phyloP scores from a whole-genome alignment of 352 stramenopile genomes.

The Phytophthora quininea region DNA sequence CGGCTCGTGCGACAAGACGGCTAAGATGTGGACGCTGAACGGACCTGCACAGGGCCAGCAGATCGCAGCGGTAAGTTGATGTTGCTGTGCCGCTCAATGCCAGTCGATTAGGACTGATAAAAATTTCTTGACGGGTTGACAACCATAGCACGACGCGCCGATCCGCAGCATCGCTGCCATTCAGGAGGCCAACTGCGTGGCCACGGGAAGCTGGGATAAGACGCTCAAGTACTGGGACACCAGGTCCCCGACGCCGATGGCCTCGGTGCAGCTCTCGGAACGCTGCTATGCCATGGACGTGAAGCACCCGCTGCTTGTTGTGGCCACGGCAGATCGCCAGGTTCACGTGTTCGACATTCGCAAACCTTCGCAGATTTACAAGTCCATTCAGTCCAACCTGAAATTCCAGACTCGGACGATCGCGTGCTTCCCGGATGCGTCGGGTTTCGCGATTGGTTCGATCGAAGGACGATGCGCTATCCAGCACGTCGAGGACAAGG shows the following conservation, averaged over 20 bases:
- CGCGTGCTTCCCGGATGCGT: conserved; percentile 87
- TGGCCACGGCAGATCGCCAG: conserved; percentile 91
- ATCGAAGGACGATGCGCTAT: conserved; percentile 93
- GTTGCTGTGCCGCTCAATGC: neutral
- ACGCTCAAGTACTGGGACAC: conserved; percentile 98
- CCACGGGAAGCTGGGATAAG: conserved; percentile 95
- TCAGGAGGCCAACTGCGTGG: conserved; percentile 87
- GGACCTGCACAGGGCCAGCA: conserved; percentile 75
- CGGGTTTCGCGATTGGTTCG: conserved; percentile 89
- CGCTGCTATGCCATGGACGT: conserved; percentile 95
- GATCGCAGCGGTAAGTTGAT: conserved; percentile 67
- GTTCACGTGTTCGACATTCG: conserved; percentile 90
- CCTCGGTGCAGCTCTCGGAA: conserved; percentile 92
- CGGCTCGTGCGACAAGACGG: conserved; percentile 93
- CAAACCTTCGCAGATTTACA: conserved; percentile 90
- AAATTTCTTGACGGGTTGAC: neutral
- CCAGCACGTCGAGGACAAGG: conserved; percentile 88
- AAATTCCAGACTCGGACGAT: conserved; percentile 91
- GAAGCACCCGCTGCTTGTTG: conserved; percentile 92
- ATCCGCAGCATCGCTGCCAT: conserved; percentile 91
- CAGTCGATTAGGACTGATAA: neutral
- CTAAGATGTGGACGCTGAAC: conserved; percentile 95
- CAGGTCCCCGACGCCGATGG: conserved; percentile 87
- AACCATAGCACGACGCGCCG: conserved; percentile 89
- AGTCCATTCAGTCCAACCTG: conserved; percentile 82